A percentile compares a stretch with the other conserved stretches of the same genome.
phyloP scores from a whole-genome alignment of 495 filamentous ascomycete species.

The Endocarpon pusillum region DNA sequence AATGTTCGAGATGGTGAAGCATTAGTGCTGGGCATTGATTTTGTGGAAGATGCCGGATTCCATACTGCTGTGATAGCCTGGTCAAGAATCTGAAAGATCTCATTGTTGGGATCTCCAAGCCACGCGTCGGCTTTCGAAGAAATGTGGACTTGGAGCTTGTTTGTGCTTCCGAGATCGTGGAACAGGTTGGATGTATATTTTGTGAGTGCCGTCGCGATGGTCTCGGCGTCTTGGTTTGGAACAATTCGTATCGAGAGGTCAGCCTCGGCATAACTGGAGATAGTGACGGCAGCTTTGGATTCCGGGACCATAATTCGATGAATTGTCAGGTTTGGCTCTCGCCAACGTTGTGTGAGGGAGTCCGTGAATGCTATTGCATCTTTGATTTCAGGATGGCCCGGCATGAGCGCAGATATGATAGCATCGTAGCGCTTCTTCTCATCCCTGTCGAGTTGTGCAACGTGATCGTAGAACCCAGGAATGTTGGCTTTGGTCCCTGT shows the following conservation, averaged over 20 bases:
- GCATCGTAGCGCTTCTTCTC: conserved; percentile 72
- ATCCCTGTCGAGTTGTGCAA: conserved; percentile 53
- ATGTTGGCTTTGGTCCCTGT: conserved; percentile 35
- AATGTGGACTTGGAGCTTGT: conserved; percentile 65
- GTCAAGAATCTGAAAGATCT: conserved; percentile 80
- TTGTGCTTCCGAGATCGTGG: conserved; percentile 51
- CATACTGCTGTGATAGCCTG: conserved; percentile 74
- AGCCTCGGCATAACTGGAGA: conserved; percentile 70
- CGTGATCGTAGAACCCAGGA: conserved; percentile 71
- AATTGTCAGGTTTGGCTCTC: conserved; percentile 85
- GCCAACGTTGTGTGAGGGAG: conserved; percentile 82
- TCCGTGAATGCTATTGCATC: conserved; percentile 51
- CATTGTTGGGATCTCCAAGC: conserved; percentile 81
- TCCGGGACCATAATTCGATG: conserved; percentile 69
- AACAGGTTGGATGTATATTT: conserved; percentile 58
- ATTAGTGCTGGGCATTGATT: too few species aligned
- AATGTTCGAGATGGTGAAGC: too few species aligned
- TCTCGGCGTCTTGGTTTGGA: conserved; percentile 69
- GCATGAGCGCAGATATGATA: conserved; percentile 58
- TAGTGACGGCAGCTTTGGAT: conserved; percentile 49
- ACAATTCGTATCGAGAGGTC: conserved; percentile 83
- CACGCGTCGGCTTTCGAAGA: conserved; percentile 90
- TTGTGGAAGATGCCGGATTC: conserved; percentile 22
- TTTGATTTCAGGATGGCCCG: conserved; percentile 48
- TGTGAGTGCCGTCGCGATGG: conserved; percentile 49